Evolutionary conservation across 1,284 basidiomycete species (phyloP), one percentile per base, ranked within the genome.

Genomic region (Moesziomyces sp.): DNA sequence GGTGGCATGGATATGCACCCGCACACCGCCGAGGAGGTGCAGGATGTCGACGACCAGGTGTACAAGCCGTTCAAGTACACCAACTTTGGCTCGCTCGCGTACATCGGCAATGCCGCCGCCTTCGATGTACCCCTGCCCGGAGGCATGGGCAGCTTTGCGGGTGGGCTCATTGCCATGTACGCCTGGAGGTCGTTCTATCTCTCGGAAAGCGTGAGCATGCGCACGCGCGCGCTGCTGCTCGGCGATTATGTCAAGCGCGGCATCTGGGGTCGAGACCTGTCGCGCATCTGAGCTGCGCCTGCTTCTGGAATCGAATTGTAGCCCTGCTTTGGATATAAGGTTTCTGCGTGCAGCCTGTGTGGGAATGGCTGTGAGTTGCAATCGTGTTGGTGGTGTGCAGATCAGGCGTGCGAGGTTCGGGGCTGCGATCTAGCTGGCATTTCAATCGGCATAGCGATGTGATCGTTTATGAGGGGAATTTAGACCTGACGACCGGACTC

Each of bases 71-170:
- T 82, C 64, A 48, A 52, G 30, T 84, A 78, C 58, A 61, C 30
- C 48, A 76, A 78, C 62, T 67, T 84, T 24, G 82, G 82, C 21
- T 71, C 60, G 19, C 56, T 84, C 40, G 81, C 82, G 13, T 84
- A 82, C 61, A 74, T 83, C 30, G 82, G 82, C 7, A 84, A 84
- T 53, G 82, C 81, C 3, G 81, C 82, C 0, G 82, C 82, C 1
- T 83, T 83, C 42, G 82, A 83, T 48, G 51, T 83, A 58, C 82
- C 82, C 5, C 54, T 83, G 21, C 81, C 80, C 1, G 81, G 73
- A 2, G 77, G 76, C 14, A 46, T 79, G 40, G 67, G 74, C 3
- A 78, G 77, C 35, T 80, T 81, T 47, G 82, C 80, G 3, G 82
- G 82, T 6, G 82, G 82, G 0, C 52, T 84, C 28, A 52, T 77